Evolutionary conservation across 2,329 filamentous ascomycete species (phyloP).

Genomic region (Curvularia sp.): DNA sequence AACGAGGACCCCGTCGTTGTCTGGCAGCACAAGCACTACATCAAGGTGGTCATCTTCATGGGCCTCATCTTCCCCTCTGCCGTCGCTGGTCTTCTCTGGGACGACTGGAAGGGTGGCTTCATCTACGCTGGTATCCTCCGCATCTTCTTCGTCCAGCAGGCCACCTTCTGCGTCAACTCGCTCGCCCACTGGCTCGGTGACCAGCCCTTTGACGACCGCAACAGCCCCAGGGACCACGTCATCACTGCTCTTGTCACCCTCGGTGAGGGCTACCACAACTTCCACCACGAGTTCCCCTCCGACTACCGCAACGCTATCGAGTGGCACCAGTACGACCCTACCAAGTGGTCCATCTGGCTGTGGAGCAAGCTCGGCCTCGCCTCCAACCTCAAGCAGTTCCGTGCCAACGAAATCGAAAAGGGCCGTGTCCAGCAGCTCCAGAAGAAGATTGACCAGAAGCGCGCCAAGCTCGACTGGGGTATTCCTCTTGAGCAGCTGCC

Average conservation of each 20-base stretch:
- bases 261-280: conserved; percentile 56
- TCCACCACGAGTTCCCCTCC: conserved; percentile 55
- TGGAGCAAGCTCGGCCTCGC: conserved; percentile 54
- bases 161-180: conserved; percentile 63
- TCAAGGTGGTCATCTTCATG: conserved; percentile 58
- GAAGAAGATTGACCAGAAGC: conserved; percentile 56
- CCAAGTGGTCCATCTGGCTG: conserved; percentile 55
- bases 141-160: conserved; percentile 62
- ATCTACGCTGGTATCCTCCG: conserved; percentile 61
- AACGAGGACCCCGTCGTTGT: conserved; percentile 60
- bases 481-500: conserved; percentile 53
- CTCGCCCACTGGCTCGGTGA: conserved; percentile 61
- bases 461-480: conserved; percentile 53
- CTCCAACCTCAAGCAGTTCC: conserved; percentile 55
- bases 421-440: conserved; percentile 54
- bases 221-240: conserved; percentile 53
- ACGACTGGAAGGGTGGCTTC: conserved; percentile 58
- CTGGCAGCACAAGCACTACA: conserved; percentile 59
- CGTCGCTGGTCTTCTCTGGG: conserved; percentile 58
- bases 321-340: conserved; percentile 54
- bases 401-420: conserved; percentile 55
- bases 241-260: conserved; percentile 53
- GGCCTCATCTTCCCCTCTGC: conserved; percentile 57
- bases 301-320: conserved; percentile 55
- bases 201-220: conserved; percentile 55